Evolutionary conservation across 441 rosid genomes (phyloP), one percentile per base, ranked within the genome.

Genomic region (Viola pubescens): DNA sequence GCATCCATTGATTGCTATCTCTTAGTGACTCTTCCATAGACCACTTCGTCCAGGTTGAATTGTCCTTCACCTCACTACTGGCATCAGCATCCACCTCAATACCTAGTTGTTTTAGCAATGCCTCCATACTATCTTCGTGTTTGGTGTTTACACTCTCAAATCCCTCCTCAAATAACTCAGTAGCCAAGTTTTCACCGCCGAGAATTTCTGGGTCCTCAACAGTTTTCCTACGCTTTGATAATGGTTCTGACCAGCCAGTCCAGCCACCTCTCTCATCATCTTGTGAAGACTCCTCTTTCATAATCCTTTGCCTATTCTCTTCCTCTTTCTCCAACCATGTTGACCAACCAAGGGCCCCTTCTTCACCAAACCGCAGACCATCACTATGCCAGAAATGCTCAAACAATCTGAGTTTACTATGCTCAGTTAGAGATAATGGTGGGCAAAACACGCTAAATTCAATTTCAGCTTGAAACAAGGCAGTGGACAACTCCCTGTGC

Each of bases 281-380:
- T 61, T 65, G 80, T 13, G 67, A 60, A 60, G 62, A 55, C 75
- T 92, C 88, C 73, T 87, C 92, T 72, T 75, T 82, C 57, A 83
- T 67, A 54, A 67, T 72, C 68, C 74, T 77, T 73, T 84, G 92
- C 77, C 97, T 84, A 59, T 79, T 77, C 70, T 89, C 92, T 70
- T 89, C 98, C 81, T 92, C 98, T 71, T 86, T 92, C 73, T 84
- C 96, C 75, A 92, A 70, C 98, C 98, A 92, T 19, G 63, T 16
- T 4, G 89, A 78, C 98, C 96, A 92, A 70, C 97, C 88, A 61
- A 83, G 63, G 51, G 98, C 98, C 71, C 88, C 89, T 63, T 86
- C 96, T 75, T 92, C 97, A 66, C 98, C 98, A 70, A 92, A 79
- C 83, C 92, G 83, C 49, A 92, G 88, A 75, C 82, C 79, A 65